Conservation (phyloP, 495 filamentous ascomycete species). For the Hapsidospora chrysogenum region DNA sequence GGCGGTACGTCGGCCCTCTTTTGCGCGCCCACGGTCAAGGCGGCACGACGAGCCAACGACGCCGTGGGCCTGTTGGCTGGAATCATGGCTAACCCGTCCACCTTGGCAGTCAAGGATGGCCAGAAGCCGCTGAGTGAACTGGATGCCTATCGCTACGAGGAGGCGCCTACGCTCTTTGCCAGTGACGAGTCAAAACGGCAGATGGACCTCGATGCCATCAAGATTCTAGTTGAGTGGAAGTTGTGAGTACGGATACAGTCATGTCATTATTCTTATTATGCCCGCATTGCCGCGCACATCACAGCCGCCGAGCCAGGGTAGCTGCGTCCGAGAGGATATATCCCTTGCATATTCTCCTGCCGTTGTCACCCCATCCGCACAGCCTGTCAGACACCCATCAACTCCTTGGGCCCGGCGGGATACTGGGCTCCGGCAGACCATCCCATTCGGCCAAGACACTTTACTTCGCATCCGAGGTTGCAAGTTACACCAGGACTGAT, state of each 20-base stretch:
- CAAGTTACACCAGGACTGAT: not conserved
- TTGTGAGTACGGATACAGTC: slow-evolving; percentile 30
- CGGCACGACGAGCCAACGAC: slow-evolving; percentile 1
- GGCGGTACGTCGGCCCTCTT: slow-evolving; percentile 13
- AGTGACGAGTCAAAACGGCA: slow-evolving; percentile 8
- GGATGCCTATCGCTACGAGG: slow-evolving; percentile 30
- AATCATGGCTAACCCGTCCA: not conserved
- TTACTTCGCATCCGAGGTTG: not conserved
- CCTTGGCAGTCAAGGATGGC: slow-evolving; percentile 17
- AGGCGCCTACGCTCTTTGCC: slow-evolving; percentile 20
- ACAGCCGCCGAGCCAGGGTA: too few relatives aligned
- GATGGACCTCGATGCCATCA: slow-evolving; percentile 26
- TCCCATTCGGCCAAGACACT: not conserved
- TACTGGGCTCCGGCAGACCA: not conserved
- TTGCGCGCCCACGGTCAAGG: not conserved
- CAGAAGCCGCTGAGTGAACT: slow-evolving; percentile 27
- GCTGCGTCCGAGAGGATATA: too few relatives aligned
- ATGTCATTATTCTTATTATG: not conserved
- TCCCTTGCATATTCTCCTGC: not conserved
- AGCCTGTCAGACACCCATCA: not conserved
- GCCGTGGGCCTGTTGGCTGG: slow-evolving; percentile 2
- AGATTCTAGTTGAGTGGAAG: slow-evolving; percentile 59
- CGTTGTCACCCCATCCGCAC: not conserved
- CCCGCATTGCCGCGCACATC: too few relatives aligned
- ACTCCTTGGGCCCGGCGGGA: not conserved